Base-by-base conservation (phyloP, 352 stramenopile genomes). In the Pythium utonaiense region DNA sequence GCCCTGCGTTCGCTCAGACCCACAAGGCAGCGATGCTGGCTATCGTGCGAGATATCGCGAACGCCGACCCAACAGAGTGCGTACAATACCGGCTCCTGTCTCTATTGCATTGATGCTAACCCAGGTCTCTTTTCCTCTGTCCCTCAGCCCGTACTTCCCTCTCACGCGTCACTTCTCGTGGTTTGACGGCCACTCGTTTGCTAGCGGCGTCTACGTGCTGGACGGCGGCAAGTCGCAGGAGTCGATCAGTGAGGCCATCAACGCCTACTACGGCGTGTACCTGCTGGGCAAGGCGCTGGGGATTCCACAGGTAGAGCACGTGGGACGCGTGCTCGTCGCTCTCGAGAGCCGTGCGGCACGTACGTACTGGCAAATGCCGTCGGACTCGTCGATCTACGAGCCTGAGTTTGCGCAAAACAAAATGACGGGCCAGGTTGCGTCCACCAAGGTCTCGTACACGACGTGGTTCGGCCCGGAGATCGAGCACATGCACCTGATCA, bases 231-330 rank as follows among this genome's bases (percentile, higher is more conserved):
- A 99, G 77, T 93, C 86, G 17, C 95, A 99, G 76, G 96, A 98
- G 71, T 98, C 90, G 66, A 94, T 97, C 27, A 98, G 91, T 64
- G 96, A 99, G 77, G 95, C 95, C 40, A 88, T 98, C 28, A 98
- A 99, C 78, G 95, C 93, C 47, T 99, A 99, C 78, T 99, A 98
- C 72, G 94, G 88, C 41, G 94, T 97, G n/a, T 98, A 97, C 62
- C 70, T 98, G 65, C 88, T 87, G 47, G 95, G 83, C 69, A 84
- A 89, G 57, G 81, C 86, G 14, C 77, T 93, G 53, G 73, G 73
- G 31, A 77, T 93, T 40, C 67, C 72, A 17, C 58, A 80, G 30
- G 65, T 96, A n/a, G 73, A 87, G 62, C 75, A 98, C 70, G 98
- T 96, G 69, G 84, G 91, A 17, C 80, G 92, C 34, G 65, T 98